Base-by-base conservation (phyloP, 345 rosid species). In the Rhodomyrtus tomentosa region DNA sequence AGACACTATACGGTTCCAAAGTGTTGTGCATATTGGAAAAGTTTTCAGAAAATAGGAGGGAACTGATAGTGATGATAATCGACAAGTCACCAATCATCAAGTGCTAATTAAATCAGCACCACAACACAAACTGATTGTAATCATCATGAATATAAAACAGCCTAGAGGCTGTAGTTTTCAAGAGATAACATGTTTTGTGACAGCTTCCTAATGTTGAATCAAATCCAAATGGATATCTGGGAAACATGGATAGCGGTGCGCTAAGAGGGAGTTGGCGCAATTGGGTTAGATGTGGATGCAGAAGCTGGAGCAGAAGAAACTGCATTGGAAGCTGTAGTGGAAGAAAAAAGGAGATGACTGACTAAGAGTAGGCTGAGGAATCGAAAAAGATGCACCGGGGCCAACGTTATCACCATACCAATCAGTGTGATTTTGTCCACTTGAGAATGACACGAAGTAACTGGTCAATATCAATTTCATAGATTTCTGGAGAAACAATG, bases 351-450 rank as follows among this genome's bases (percentile, higher is more conserved):
- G 89, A 86, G 98, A 82, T 87, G 94, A 53, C 86, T 87, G 95
- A 52, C 76, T 82, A 88, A 93, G 90, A 59, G 92, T 10, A 82
- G 88, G 82, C n/a, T 93, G 68, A 50, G 91, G 82, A 84, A 92
- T 86, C 82, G 90, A 74, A 85, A 92, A 40, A 58, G 96, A 54
- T 27, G 81, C 88, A 73, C 88, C 87, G 73, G 90, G 95, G 80
- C 92, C 93, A 87, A 90, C 53, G 58, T 89, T 92, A 83, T 86
- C 90, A 85, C 90, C 42, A 85, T 90, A 87, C 87, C 90, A 96
- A 89, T 93, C 90, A 83, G 91, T 74, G 85, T 94, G 89, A 88
- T 21, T 87, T 13, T 92, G 91, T 85, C 99, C 99, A 87, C 98
- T 98, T 97, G 92, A 87, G 87, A 87, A 83, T 84, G 73, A 82